A percentile compares a stretch with the other conserved stretches of the same genome.
These are phyloP conservation scores for Quercus ilex DNA, from an alignment of 306 rosid species.

Conservation along the genomic window DNA sequence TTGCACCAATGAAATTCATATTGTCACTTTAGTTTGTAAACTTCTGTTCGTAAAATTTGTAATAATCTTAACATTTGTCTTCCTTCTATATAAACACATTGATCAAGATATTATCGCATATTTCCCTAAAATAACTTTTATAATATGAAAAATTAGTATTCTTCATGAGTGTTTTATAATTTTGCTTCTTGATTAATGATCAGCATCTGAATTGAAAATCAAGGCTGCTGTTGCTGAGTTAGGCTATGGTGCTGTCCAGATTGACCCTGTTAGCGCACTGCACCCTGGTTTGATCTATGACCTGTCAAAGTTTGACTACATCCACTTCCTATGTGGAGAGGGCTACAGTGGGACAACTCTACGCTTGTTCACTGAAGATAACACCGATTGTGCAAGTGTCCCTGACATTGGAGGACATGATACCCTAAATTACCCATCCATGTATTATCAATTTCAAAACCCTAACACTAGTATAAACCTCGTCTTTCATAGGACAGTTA, in stretches of 20 bases:
- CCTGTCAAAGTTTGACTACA: slow-evolving; percentile 29
- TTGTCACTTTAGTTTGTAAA: no score
- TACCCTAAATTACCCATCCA: slow-evolving; percentile 76
- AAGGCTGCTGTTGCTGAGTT: slow-evolving; percentile 25
- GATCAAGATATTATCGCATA: no score
- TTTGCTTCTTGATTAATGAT: slow-evolving; percentile 25
- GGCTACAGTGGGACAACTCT: slow-evolving; percentile 42
- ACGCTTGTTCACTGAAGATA: not conserved
- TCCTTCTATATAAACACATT: no score
- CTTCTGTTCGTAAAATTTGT: no score
- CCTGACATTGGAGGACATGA: slow-evolving; percentile 17
- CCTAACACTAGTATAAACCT: slow-evolving; percentile 31
- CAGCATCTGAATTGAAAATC: slow-evolving; percentile 43
- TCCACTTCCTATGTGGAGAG: slow-evolving; percentile 52
- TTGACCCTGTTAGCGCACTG: slow-evolving; percentile 43
- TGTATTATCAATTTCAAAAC: slow-evolving; percentile 34
- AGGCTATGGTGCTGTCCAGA: slow-evolving; percentile 64
- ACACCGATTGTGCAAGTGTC: not conserved
- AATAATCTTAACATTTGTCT: no score
- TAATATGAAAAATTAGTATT: not conserved
- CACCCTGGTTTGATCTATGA: slow-evolving; percentile 67
- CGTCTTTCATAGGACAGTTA: slow-evolving; percentile 52
- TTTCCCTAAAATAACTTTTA: not conserved
- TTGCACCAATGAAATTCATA: no score
- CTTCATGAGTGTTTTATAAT: not conserved